Evolutionary conservation across 2,329 filamentous ascomycete genomes (phyloP), one percentile per base, ranked within the genome.

Genomic region (Apiospora marii): DNA sequence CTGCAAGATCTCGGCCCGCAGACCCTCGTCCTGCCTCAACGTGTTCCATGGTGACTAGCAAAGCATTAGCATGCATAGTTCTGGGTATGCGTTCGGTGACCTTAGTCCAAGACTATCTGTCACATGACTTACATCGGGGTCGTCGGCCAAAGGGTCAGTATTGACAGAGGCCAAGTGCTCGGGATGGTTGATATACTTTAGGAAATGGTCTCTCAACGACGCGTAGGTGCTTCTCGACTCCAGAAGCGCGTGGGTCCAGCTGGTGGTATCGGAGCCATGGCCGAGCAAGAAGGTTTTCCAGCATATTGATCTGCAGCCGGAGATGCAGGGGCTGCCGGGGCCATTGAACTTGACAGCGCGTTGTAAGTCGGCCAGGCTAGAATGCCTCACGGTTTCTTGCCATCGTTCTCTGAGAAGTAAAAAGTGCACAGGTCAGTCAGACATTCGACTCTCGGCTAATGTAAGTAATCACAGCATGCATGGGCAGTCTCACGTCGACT

Each of bases 241-340:
- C 27, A 87, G 83, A 37, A 97, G 84, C 69, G 88, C 88, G 72
- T 88, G 87, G 46, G 88, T 85, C 95, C 95, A 98, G 84, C 89
- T 88, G 53, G 88, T 84, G 43, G 87, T 85, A 70, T 92, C 87
- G 13, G 91, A 84, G 70, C 89, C 88, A 75, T 92, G 90, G 80
- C 95, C 96, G 43, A 98, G 86, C 67, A 98, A 85, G 81, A 98
- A 97, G 49, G 90, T 90, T 90, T 98, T 98, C 96, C 96, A 98
- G 82, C 93, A 97, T 49, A 97, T 88, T 3, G 96, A 98, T 72
- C 95, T 91, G 75, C 95, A 90, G 19, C 94, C 94, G 67, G 91
- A 86, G 70, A 91, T 84, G 80, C 92, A 94, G 68, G 92, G 90
- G 78, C 88, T 93, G 14, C 82, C 82, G 22, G 87, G 81, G 24